Evolutionary conservation across 495 filamentous ascomycete genomes (phyloP).

Genomic region (Haplographium delicatum): DNA sequence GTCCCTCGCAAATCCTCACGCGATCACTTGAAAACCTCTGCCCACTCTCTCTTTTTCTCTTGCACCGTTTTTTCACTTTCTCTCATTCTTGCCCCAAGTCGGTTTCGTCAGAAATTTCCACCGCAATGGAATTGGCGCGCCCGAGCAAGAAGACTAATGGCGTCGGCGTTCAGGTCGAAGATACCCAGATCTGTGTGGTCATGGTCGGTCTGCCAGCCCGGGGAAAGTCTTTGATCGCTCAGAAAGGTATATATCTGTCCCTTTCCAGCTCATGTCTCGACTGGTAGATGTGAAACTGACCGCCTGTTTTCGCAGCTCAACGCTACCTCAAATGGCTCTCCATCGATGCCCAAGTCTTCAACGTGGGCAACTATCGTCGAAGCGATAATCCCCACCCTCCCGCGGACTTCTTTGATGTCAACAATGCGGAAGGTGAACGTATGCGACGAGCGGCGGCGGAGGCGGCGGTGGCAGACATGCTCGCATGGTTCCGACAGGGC

Average conservation of each 20-base stretch:
- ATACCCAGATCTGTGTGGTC: conserved; percentile 93
- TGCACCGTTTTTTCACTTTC: neutral
- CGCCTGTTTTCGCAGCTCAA: conserved; percentile 55
- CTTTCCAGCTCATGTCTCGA: neutral
- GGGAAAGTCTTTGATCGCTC: conserved; percentile 94
- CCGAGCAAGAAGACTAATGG: conserved; percentile 42
- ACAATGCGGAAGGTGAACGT: conserved; percentile 84
- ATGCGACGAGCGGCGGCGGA: conserved; percentile 82
- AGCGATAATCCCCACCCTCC: conserved; percentile 76
- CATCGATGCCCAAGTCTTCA: conserved; percentile 88
- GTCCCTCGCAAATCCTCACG: conserved; percentile 7
- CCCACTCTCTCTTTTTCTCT: conserved; percentile 4
- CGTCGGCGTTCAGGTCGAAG: conserved; percentile 68
- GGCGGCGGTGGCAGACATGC: conserved; percentile 85
- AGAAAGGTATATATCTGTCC: conserved; percentile 65
- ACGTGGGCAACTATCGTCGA: conserved; percentile 91
- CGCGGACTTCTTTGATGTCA: conserved; percentile 88
- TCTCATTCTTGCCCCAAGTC: neutral
- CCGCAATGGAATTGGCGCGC: conserved; percentile 23
- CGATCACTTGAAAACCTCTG: conserved; percentile 10
- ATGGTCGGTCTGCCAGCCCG: conserved; percentile 96
- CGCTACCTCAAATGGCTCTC: conserved; percentile 95
- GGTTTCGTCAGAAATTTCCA: conserved; percentile 3
- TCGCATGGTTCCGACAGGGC: conserved; percentile 75
- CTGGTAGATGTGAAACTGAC: neutral